Conservation (phyloP, 2,329 filamentous ascomycete genomes). For the Penicillium paneum region DNA sequence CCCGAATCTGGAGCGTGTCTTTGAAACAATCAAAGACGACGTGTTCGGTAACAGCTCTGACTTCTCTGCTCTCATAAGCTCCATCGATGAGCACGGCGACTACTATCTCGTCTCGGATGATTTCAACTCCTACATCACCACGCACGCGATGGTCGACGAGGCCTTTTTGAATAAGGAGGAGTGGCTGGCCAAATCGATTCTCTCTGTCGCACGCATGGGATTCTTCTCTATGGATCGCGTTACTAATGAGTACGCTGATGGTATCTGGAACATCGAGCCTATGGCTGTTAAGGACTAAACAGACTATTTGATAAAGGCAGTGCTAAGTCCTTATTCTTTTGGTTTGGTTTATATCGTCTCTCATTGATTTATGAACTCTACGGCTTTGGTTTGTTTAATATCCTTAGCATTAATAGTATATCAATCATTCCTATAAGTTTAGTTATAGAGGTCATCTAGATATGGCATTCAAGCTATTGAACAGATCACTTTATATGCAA, state of each 20-base stretch:
- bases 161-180: slow-evolving; percentile 88
- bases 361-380: not conserved
- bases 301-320: not conserved
- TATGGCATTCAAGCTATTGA: not conserved
- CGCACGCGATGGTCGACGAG: slow-evolving; percentile 85
- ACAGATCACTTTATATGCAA: not conserved
- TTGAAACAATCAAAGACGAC: slow-evolving; percentile 73
- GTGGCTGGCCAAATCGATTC: slow-evolving; percentile 89
- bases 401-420: slow-evolving; percentile 1
- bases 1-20: slow-evolving; percentile 72
- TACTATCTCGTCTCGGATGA: slow-evolving; percentile 98
- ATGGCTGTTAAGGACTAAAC: slow-evolving; percentile 48
- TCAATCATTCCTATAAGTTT: not conserved
- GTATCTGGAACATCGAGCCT: slow-evolving; percentile 95
- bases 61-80: slow-evolving; percentile 79
- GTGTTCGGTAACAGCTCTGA: slow-evolving; percentile 75
- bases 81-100: slow-evolving; percentile 88
- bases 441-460: not conserved
- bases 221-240: slow-evolving; percentile 96
- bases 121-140: slow-evolving; percentile 91
- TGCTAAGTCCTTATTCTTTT: not conserved
- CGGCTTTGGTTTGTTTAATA: not conserved
- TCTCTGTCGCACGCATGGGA: slow-evolving; percentile 86
- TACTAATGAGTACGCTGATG: slow-evolving; percentile 95
- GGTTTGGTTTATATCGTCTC: not conserved